A percentile compares a stretch with the other conserved stretches of the same genome.
Evolutionary conservation across 495 filamentous ascomycete genomes (phyloP).

Genomic region (Oidiodendron maius): DNA sequence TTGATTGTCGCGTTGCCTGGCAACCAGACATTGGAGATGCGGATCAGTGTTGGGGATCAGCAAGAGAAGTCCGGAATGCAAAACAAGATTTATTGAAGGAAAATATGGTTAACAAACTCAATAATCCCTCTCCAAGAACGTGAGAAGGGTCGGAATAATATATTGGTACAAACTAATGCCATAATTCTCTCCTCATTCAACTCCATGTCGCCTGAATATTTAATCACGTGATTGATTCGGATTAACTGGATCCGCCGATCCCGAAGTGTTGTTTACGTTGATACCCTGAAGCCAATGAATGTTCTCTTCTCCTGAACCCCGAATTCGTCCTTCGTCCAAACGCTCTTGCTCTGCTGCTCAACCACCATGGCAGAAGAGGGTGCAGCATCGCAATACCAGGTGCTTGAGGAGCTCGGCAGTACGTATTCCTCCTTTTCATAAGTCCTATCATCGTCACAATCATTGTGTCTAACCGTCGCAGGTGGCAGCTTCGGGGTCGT

Average conservation of each 20-base stretch:
- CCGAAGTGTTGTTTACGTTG: not conserved
- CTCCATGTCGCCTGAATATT: too few relatives aligned
- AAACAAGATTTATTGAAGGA: too few relatives aligned
- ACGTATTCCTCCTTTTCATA: conserved; percentile 30
- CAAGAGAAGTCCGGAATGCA: too few relatives aligned
- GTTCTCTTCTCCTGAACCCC: not conserved
- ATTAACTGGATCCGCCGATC: not conserved
- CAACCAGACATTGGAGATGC: too few relatives aligned
- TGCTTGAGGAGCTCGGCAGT: conserved; percentile 92
- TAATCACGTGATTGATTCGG: too few relatives aligned
- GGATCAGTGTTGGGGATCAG: too few relatives aligned
- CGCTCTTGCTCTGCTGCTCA: not conserved
- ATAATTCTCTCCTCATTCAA: not conserved
- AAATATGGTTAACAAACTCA: too few relatives aligned
- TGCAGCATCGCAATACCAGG: conserved; percentile 67
- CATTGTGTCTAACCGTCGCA: not conserved
- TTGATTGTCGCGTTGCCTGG: too few relatives aligned
- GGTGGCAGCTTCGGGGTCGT: conserved; percentile 88
- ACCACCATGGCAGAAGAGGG: conserved; percentile 45
- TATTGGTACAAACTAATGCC: not conserved
- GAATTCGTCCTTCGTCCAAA: not conserved
- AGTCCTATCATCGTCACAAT: not conserved
- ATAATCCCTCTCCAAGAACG: too few relatives aligned
- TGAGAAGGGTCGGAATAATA: too few relatives aligned
- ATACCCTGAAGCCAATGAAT: not conserved